Evolutionary conservation across 2,329 filamentous ascomycete genomes (phyloP).

Genomic region (Curvularia verruculosa): DNA sequence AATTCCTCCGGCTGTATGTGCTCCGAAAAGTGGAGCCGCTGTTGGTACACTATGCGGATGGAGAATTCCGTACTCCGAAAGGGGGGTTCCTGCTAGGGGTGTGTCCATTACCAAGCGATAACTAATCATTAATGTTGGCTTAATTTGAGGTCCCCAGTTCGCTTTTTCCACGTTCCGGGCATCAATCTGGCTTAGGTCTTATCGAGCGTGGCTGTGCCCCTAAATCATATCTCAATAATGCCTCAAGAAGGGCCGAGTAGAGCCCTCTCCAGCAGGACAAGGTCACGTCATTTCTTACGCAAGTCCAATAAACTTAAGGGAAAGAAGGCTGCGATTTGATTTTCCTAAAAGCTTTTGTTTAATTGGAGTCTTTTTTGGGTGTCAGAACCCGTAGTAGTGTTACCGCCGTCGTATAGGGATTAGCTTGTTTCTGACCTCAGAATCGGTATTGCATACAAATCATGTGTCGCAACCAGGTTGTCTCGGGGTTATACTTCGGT

Average conservation of each 20-base stretch:
- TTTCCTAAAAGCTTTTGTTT: background rate
- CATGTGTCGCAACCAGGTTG: background rate
- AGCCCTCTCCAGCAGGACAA: background rate
- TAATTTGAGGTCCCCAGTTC: background rate
- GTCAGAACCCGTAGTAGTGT: background rate
- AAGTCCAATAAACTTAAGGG: background rate
- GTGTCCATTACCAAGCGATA: background rate
- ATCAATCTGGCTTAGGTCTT: background rate
- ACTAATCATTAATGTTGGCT: background rate
- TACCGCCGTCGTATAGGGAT: background rate
- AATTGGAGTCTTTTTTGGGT: background rate
- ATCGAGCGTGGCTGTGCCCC: background rate
- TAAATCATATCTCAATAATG: background rate
- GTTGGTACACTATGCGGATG: background rate
- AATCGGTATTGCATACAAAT: background rate
- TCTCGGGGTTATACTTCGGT: background rate
- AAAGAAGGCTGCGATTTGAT: background rate
- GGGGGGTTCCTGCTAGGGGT: background rate
- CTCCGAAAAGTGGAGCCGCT: background rate
- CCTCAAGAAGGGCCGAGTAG: constrained; percentile 1
- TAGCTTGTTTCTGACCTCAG: background rate
- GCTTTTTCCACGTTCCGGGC: background rate
- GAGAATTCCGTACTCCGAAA: background rate
- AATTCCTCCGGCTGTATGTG: background rate
- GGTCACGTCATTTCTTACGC: background rate